Percentiles rank a stretch among this genome's conserved stretches.
These are phyloP conservation scores for Epichloe gansuensis DNA, from an alignment of 2,329 filamentous ascomycete species.

Conservation along the genomic window DNA sequence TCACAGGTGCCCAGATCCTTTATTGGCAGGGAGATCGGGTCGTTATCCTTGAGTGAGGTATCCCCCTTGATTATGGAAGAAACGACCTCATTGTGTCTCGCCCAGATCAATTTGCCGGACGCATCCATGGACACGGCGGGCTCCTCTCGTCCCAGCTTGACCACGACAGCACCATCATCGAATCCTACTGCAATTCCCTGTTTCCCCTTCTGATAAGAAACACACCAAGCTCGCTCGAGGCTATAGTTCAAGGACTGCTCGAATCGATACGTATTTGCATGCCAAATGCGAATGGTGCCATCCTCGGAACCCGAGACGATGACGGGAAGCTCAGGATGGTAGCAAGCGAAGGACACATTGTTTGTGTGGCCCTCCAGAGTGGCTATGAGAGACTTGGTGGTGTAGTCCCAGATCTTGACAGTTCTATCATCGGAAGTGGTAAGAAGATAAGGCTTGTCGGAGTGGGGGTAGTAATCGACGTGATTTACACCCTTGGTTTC, in stretches of 20 bases:
- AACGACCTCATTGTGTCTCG: slow-evolving; percentile 86
- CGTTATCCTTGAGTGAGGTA: slow-evolving; percentile 71
- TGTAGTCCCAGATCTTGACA: slow-evolving; percentile 98
- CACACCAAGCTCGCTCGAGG: slow-evolving; percentile 93
- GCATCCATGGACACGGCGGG: slow-evolving; percentile 95
- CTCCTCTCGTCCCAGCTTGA: slow-evolving; percentile 95
- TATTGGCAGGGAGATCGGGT: slow-evolving; percentile 71
- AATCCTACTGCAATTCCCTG: slow-evolving; percentile 94
- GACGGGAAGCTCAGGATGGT: slow-evolving; percentile 90
- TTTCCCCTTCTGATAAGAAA: slow-evolving; percentile 86
- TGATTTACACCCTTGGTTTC: slow-evolving; percentile 97
- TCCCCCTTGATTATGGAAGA: slow-evolving; percentile 93
- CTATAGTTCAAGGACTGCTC: slow-evolving; percentile 96
- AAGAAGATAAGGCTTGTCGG: slow-evolving; percentile 73
- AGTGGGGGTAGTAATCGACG: slow-evolving; percentile 75
- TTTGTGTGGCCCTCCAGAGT: slow-evolving; percentile 94
- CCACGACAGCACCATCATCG: slow-evolving; percentile 92
- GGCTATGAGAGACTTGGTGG: slow-evolving; percentile 91
- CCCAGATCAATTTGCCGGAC: slow-evolving; percentile 93
- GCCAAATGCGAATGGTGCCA: slow-evolving; percentile 95
- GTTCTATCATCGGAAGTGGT: slow-evolving; percentile 95
- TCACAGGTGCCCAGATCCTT: slow-evolving; percentile 96
- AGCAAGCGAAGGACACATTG: slow-evolving; percentile 96
- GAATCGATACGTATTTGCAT: slow-evolving; percentile 91
- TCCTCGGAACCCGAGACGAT: slow-evolving; percentile 98